Conservation (phyloP, 257 asterid genomes). For the Solanum lycopersicoides region DNA sequence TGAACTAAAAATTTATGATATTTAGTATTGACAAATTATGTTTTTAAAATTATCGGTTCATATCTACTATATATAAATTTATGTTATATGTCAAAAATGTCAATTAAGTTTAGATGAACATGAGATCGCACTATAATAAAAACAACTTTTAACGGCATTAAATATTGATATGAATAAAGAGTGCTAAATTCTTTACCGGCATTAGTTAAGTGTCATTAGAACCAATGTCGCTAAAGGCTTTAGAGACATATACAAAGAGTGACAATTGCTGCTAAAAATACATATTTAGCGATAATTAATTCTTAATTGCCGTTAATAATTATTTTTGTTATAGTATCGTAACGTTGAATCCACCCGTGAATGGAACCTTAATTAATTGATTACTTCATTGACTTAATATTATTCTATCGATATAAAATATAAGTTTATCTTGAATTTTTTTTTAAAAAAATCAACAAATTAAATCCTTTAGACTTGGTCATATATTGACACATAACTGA, state of each 20-base stretch:
- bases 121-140: too few species aligned
- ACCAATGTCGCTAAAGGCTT: too few species aligned
- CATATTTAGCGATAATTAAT: too few species aligned
- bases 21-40: neutral
- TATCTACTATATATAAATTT: neutral
- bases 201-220: too few species aligned
- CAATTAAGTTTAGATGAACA: neutral
- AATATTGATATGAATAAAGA: too few species aligned
- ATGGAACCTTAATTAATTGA: neutral
- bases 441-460: neutral
- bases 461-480: neutral
- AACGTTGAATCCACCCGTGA: fast-evolving
- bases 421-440: neutral
- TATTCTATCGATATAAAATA: neutral
- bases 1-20: neutral
- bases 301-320: too few species aligned
- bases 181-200: too few species aligned
- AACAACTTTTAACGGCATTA: too few species aligned
- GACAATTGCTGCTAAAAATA: too few species aligned
- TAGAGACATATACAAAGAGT: too few species aligned
- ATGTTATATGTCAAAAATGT: neutral
- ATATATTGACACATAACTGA: neutral
- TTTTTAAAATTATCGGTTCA: neutral
- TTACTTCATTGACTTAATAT: neutral
- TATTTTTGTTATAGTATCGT: too few species aligned